Percentiles rank a stretch among this genome's conserved stretches.
Evolutionary conservation across 1,284 basidiomycete species (phyloP).

Genomic region (Cutaneotrichosporon sp.): DNA sequence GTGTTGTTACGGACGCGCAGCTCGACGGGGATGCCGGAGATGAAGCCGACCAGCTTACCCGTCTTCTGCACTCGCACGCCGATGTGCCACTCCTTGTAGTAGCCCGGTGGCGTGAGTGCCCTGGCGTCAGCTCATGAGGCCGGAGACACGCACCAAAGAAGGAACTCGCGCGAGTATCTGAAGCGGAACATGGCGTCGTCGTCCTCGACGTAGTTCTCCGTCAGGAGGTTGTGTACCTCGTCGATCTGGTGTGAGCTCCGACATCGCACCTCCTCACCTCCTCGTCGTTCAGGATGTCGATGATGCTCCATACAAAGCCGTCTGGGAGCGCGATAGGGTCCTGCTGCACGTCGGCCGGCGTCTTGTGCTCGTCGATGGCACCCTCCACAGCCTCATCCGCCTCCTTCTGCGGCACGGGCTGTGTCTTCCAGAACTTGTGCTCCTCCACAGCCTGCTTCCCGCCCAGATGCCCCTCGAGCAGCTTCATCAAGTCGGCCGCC

Average conservation of each 20-base stretch:
- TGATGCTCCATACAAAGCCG: constrained; percentile 85
- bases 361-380: constrained; percentile 77
- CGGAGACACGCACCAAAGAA: constrained; percentile 65
- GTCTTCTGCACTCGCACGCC: constrained; percentile 87
- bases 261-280: constrained; percentile 54
- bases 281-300: constrained; percentile 72
- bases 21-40: constrained; percentile 85
- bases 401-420: constrained; percentile 75
- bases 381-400: constrained; percentile 67
- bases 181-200: constrained; percentile 93
- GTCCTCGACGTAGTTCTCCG: constrained; percentile 94
- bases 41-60: constrained; percentile 95
- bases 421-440: constrained; percentile 96
- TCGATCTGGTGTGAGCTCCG: constrained; percentile 57
- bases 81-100: constrained; percentile 88
- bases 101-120: constrained; percentile 92
- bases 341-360: constrained; percentile 72
- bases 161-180: constrained; percentile 90
- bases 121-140: constrained; percentile 49
- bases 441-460: constrained; percentile 74
- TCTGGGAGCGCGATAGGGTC: constrained; percentile 83
- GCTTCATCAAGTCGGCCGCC: constrained; percentile 49
- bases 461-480: constrained; percentile 45
- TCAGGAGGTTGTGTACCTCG: constrained; percentile 89
- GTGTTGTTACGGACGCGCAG: constrained; percentile 72